Evolutionary conservation across 1,284 basidiomycete genomes (phyloP).

Genomic region (Xerocomus nothofagi): DNA sequence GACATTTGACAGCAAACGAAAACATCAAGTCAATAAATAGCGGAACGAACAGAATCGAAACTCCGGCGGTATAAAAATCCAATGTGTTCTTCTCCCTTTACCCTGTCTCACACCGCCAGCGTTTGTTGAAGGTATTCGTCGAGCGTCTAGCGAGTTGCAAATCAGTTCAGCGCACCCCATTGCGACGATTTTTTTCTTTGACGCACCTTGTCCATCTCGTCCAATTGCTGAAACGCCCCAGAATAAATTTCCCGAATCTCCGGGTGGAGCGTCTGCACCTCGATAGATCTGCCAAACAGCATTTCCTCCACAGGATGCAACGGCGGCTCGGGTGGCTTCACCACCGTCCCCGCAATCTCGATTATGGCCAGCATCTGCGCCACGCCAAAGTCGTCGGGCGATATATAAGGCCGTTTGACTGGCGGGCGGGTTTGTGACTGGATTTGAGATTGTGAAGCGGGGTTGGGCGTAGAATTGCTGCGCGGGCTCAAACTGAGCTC

Average conservation of each 20-base stretch:
- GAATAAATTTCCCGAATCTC: constrained; percentile 71
- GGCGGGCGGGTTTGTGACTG: neutral
- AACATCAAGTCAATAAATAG: constrained; percentile 21
- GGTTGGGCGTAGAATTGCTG: constrained; percentile 30
- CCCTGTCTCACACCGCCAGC: constrained; percentile 17
- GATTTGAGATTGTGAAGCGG: constrained; percentile 2
- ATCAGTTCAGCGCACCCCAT: neutral
- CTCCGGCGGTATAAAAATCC: neutral
- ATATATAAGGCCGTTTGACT: constrained; percentile 49
- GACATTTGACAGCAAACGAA: constrained; percentile 6
- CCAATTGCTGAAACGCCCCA: constrained; percentile 69
- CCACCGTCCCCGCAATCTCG: constrained; percentile 52
- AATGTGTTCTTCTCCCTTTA: neutral
- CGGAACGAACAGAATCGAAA: constrained; percentile 10
- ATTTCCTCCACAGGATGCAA: constrained; percentile 68
- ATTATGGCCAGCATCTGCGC: constrained; percentile 83
- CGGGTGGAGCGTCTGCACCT: constrained; percentile 67
- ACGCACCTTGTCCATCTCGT: constrained; percentile 76
- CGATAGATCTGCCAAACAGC: constrained; percentile 68
- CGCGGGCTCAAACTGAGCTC: constrained; percentile 20
- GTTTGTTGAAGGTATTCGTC: constrained; percentile 38
- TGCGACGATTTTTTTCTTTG: neutral
- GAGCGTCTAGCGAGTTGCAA: constrained; percentile 23
- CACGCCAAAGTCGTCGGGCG: constrained; percentile 83
- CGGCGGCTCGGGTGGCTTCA: constrained; percentile 26